These are phyloP conservation scores for Trichophyton schoenleinii DNA, from an alignment of 2,329 filamentous ascomycete species.

Conservation along the genomic window DNA sequence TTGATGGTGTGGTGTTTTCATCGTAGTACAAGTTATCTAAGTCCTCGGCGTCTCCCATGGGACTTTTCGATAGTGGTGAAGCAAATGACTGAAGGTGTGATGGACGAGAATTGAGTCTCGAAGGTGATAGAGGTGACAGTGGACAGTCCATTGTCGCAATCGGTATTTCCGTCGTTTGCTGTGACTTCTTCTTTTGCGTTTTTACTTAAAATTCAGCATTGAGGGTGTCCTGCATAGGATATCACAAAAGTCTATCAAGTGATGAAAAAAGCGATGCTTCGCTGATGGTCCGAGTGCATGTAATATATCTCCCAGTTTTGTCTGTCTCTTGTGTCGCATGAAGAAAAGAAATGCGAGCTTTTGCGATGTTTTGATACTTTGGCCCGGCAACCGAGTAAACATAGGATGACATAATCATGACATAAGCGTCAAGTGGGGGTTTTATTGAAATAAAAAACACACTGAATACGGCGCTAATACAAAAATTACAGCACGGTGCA, in stretches of 20 bases:
- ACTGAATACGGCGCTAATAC: background rate
- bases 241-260: background rate
- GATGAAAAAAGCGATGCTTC: background rate
- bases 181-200: background rate
- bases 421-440: background rate
- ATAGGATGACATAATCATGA: constrained; percentile 1
- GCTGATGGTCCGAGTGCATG: background rate
- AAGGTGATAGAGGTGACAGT: constrained; percentile 2
- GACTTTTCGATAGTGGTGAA: background rate
- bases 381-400: constrained; percentile 1
- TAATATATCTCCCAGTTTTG: background rate
- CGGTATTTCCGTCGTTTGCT: background rate
- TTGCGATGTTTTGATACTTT: background rate
- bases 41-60: background rate
- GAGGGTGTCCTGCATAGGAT: background rate
- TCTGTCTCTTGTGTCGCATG: background rate
- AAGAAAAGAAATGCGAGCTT: background rate
- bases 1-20: background rate
- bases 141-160: background rate
- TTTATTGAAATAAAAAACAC: background rate
- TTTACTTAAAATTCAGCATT: background rate
- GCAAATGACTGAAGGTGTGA: background rate
- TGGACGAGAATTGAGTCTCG: constrained; percentile 1
- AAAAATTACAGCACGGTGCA: background rate
- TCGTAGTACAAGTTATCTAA: background rate